These are phyloP conservation scores for Fraxinus sp. DNA, from an alignment of 305 asterid species.

Conservation along the genomic window DNA sequence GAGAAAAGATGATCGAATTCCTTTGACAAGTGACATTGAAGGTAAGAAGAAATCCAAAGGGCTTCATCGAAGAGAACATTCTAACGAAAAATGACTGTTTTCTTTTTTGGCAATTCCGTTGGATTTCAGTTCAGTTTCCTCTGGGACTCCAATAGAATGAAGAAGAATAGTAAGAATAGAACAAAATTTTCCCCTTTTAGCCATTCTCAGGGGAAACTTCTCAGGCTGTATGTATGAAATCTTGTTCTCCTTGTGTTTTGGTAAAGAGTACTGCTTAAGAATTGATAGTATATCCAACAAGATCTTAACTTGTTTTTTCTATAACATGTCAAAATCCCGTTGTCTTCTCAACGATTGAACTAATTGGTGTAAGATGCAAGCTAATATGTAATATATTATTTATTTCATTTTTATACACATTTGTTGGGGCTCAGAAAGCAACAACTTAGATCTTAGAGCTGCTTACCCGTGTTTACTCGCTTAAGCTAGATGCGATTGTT, in stretches of 20 bases:
- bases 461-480: not conserved
- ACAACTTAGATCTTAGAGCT: not conserved
- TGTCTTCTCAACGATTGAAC: not conserved
- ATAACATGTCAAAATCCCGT: not conserved
- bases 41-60: conserved; percentile 16
- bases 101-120: conserved; percentile 43
- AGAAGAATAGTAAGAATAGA: not conserved
- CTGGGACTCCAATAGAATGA: conserved; percentile 50
- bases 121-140: conserved; percentile 53
- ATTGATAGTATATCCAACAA: not conserved
- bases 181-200: conserved; percentile 31
- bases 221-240: conserved; percentile 12
- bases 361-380: not conserved
- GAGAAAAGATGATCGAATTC: conserved; percentile 27
- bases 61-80: conserved; percentile 2
- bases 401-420: not conserved
- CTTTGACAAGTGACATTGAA: conserved; percentile 1
- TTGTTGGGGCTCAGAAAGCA: not conserved
- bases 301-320: not conserved
- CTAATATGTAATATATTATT: too few species aligned
- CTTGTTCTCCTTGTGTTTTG: not conserved
- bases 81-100: conserved; percentile 38
- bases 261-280: not conserved
- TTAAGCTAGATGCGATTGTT: not conserved
- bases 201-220: conserved; percentile 29